These are phyloP conservation scores for Carpinus fangiana DNA, from an alignment of 306 rosid genomes.

Conservation along the genomic window DNA sequence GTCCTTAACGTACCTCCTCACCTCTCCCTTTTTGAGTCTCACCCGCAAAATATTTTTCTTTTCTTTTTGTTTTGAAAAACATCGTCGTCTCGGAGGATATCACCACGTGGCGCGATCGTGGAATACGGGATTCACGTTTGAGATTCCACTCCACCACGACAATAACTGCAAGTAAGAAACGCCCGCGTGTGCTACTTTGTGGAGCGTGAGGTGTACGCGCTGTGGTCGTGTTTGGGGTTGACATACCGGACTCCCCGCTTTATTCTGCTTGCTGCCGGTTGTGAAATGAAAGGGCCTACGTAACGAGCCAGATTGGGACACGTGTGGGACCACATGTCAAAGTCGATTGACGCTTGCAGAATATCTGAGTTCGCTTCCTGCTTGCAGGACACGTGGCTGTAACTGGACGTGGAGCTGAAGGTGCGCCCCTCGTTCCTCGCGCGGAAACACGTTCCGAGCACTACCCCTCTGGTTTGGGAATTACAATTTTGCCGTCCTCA, in stretches of 20 bases:
- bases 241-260: constrained; percentile 20
- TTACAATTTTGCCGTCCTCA: constrained; percentile 18
- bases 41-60: constrained; percentile 11
- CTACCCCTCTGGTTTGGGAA: background rate
- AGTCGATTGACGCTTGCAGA: constrained; percentile 41
- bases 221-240: background rate
- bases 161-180: background rate
- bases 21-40: background rate
- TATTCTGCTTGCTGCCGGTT: constrained; percentile 25
- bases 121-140: constrained; percentile 24
- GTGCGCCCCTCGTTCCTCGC: constrained; percentile 12
- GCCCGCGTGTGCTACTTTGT: background rate
- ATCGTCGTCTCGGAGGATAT: constrained; percentile 14
- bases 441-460: constrained; percentile 11
- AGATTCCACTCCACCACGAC: constrained; percentile 3
- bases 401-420: constrained; percentile 39
- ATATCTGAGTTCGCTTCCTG: constrained; percentile 31
- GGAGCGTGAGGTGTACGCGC: background rate
- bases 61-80: constrained; percentile 17
- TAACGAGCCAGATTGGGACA: constrained; percentile 38
- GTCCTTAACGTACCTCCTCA: constrained; percentile 27
- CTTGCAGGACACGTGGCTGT: constrained; percentile 38
- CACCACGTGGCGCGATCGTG: constrained; percentile 67
- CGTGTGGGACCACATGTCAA: constrained; percentile 64
- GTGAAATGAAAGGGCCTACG: constrained; percentile 40